Conservation (phyloP, 1,139 yeast species). For the Spathaspora jeffriesii region DNA sequence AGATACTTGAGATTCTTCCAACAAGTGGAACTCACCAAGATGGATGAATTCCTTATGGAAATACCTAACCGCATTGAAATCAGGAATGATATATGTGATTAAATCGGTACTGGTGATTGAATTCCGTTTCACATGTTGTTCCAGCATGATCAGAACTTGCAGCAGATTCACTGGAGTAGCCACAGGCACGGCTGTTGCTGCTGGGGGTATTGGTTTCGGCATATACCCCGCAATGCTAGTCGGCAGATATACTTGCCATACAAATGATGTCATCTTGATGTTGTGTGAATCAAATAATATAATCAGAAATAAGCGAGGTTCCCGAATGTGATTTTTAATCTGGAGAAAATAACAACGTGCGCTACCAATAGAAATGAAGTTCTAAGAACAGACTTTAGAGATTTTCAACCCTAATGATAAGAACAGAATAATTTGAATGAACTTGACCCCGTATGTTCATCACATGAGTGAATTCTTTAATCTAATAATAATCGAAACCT, state of each 20-base stretch:
- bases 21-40: constrained; percentile 35
- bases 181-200: not conserved
- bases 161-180: not conserved
- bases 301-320: no score
- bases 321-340: no score
- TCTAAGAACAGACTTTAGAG: no score
- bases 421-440: no score
- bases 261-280: not conserved
- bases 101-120: constrained; percentile 22
- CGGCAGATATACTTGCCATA: constrained; percentile 3
- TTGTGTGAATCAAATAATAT: no score
- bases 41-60: constrained; percentile 41
- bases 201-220: not conserved
- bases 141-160: not conserved
- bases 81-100: constrained; percentile 49
- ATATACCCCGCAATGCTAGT: not conserved
- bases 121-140: not conserved
- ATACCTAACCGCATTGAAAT: constrained; percentile 52
- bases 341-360: no score
- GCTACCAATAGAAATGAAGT: no score
- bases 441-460: no score
- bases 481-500: no score
- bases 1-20: constrained; percentile 44
- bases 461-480: no score
- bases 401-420: no score